Percentiles rank a stretch among this genome's conserved stretches.
Evolutionary conservation across 148 eudicot species (phyloP).

Genomic region (Vaccinium myrtillus): DNA sequence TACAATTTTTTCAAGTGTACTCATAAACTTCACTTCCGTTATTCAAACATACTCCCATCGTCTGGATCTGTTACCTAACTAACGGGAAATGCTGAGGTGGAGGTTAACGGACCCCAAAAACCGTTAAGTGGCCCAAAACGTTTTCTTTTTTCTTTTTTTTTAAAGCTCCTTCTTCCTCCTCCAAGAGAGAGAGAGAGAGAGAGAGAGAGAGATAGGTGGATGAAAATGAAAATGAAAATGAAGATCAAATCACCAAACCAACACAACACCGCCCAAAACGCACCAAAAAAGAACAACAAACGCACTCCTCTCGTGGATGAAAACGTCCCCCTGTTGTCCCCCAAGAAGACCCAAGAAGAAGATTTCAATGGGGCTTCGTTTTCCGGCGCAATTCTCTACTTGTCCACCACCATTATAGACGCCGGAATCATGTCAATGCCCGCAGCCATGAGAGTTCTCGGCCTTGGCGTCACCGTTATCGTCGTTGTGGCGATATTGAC

Average conservation of each 20-base stretch:
- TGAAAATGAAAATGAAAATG: background rate
- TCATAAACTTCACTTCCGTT: no score
- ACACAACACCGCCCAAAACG: background rate
- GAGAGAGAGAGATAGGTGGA: no score
- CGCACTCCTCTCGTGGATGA: background rate
- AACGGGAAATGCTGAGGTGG: no score
- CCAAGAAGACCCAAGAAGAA: background rate
- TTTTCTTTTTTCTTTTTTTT: no score
- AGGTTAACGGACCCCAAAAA: no score
- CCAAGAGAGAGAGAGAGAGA: no score
- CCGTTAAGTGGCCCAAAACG: no score
- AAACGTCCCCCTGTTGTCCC: background rate
- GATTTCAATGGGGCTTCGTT: constrained; percentile 62
- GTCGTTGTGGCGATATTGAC: constrained; percentile 56
- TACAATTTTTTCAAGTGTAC: no score
- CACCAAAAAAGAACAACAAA: background rate
- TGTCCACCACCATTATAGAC: constrained; percentile 74
- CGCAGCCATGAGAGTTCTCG: constrained; percentile 72
- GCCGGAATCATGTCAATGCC: constrained; percentile 88
- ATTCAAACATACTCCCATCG: no score
- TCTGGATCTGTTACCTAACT: no score
- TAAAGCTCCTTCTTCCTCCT: no score
- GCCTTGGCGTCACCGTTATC: constrained; percentile 46
- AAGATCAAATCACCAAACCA: background rate
- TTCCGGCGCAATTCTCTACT: constrained; percentile 61